These are phyloP conservation scores for Rhizopogon sp. DNA, from an alignment of 768 basidiomycete genomes.

Conservation along the genomic window DNA sequence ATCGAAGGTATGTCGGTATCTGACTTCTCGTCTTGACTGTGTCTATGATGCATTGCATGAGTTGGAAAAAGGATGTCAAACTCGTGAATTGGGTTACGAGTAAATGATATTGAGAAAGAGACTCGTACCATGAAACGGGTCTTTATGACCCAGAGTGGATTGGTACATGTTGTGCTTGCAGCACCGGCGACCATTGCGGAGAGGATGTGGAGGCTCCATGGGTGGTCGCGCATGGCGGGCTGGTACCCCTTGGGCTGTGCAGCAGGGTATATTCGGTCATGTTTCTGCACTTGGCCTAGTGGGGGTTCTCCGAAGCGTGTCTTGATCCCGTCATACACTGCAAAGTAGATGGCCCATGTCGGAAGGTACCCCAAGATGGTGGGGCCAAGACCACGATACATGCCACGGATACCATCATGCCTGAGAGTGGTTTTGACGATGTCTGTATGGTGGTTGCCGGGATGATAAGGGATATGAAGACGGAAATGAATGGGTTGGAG, in stretches of 20 bases:
- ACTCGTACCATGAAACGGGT: slow-evolving; percentile 91
- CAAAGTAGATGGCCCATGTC: slow-evolving; percentile 99
- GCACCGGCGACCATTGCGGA: slow-evolving; percentile 97
- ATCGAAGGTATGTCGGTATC: slow-evolving; percentile 87
- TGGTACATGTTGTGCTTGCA: slow-evolving; percentile 88
- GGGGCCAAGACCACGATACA: slow-evolving; percentile 96
- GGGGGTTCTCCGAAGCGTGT: slow-evolving; percentile 67
- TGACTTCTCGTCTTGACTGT: slow-evolving; percentile 69
- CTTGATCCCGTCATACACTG: slow-evolving; percentile 97
- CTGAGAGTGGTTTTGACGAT: slow-evolving; percentile 52
- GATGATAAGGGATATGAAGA: slow-evolving; percentile 15
- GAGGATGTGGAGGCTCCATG: slow-evolving; percentile 84
- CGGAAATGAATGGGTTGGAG: slow-evolving; percentile 2
- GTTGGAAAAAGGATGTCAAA: background rate
- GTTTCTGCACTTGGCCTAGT: slow-evolving; percentile 29
- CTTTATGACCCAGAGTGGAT: slow-evolving; percentile 98
- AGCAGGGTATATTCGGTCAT: slow-evolving; percentile 67
- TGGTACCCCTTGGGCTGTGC: slow-evolving; percentile 85
- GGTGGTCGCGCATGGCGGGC: slow-evolving; percentile 72
- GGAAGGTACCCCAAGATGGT: slow-evolving; percentile 96
- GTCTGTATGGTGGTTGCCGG: slow-evolving; percentile 27
- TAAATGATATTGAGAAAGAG: background rate
- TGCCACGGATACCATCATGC: slow-evolving; percentile 76
- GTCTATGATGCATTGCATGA: slow-evolving; percentile 46
- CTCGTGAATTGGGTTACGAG: slow-evolving; percentile 9